Evolutionary conservation across 345 rosid genomes (phyloP), one percentile per base, ranked within the genome.

Genomic region (Gossypium rotundifolium): DNA sequence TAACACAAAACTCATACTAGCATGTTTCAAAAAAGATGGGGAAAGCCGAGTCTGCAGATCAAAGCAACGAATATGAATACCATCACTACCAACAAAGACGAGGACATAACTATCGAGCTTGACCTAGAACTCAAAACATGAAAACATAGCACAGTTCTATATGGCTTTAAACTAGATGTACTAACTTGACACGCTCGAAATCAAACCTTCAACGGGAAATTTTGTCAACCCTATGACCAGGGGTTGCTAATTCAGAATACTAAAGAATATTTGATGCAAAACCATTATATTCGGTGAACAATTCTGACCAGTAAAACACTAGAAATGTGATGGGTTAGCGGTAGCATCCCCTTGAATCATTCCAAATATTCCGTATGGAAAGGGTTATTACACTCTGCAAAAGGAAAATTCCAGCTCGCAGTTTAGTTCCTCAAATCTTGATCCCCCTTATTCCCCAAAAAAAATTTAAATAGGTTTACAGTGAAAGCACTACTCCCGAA

Each of bases 341-440:
- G 20, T 55, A n/a, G 61, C 61, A 20, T 44, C 20, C 52, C 53
- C 70, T 3, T 4, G 11, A 65, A 65, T 20, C 70, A 20, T 65
- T 44, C 27, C 70, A 65, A 44, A 25, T 65, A 65, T 60, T 60
- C 42, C 42, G 25, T 1, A 12, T 9, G 25, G 12, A 40, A 51
- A 54, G 75, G 65, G 69, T 40, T 46, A 74, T 65, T 70, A 64
- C 78, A 80, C 81, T 81, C 84, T 68, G 68, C 78, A 25, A 63
- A 69, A 64, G 74, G 74, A 18, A 65, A 73, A 78, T 61, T 33
- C 33, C 22, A 52, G 44, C 52, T 64, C 71, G 25, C 46, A 61
- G 52, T 76, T 69, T 57, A 63, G 67, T 76, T 69, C 71, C 82
- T 79, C 74, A 2, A 11, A 11, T 20, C 33, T 20, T 4, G 1